These are phyloP conservation scores for Claviceps humidiphila DNA, from an alignment of 2,329 filamentous ascomycete genomes.

Conservation along the genomic window DNA sequence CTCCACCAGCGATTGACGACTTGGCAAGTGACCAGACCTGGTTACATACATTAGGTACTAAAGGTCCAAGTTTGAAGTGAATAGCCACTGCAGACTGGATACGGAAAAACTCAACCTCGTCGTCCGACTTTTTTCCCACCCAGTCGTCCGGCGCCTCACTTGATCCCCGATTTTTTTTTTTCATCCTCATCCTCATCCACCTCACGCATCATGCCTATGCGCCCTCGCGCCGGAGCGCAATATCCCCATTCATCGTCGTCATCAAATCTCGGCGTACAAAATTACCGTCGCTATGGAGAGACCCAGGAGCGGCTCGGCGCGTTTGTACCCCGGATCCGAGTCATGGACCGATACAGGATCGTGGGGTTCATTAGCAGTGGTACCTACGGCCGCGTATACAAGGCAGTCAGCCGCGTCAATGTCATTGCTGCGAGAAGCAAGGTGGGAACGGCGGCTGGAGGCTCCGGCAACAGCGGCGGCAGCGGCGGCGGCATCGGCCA, in stretches of 20 bases:
- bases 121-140: too few species aligned
- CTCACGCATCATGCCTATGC: constrained; percentile 19
- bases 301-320: constrained; percentile 36
- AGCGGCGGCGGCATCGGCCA: constrained; percentile 40
- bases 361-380: constrained; percentile 97
- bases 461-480: neutral
- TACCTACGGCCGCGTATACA: constrained; percentile 97
- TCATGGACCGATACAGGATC: constrained; percentile 88
- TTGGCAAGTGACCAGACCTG: too few species aligned
- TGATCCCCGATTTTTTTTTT: neutral
- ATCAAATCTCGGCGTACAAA: constrained; percentile 8
- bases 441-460: neutral
- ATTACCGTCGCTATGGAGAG: constrained; percentile 33
- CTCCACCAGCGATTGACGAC: too few species aligned
- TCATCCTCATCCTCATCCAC: neutral
- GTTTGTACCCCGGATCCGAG: constrained; percentile 69
- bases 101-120: too few species aligned
- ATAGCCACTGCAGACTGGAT: too few species aligned
- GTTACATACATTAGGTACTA: too few species aligned
- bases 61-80: too few species aligned
- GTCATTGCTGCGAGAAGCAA: constrained; percentile 3
- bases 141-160: neutral
- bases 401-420: constrained; percentile 55
- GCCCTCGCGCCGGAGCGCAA: constrained; percentile 17
- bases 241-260: constrained; percentile 11